These are phyloP conservation scores for Smallanthus sonchifolius DNA, from an alignment of 129 eudicot species.

Conservation along the genomic window DNA sequence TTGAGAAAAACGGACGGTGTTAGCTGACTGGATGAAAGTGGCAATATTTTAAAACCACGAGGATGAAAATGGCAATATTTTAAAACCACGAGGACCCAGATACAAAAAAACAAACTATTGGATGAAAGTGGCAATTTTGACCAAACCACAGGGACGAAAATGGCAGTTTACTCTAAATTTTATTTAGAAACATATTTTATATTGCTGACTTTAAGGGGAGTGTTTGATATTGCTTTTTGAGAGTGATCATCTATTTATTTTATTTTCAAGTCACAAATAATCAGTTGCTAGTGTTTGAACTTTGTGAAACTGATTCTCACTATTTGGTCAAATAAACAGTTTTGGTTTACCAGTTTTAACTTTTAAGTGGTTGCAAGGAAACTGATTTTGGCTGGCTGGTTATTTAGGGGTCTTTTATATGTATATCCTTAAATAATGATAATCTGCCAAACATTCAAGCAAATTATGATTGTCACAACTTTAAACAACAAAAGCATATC, in stretches of 20 bases:
- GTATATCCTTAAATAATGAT: neutral
- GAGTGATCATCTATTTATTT: neutral
- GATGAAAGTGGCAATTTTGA: no score
- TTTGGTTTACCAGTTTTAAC: neutral
- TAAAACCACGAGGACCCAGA: no score
- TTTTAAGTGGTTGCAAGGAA: neutral
- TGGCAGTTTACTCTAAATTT: no score
- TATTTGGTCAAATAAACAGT: no score
- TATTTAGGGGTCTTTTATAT: neutral
- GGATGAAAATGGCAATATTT: no score
- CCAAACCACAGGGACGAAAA: no score
- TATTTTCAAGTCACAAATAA: neutral
- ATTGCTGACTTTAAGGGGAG: neutral
- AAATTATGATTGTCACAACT: neutral
- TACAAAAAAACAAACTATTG: no score
- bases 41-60: no score
- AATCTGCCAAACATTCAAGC: neutral
- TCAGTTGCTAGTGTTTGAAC: neutral
- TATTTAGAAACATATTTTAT: neutral
- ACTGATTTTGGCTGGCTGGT: neutral
- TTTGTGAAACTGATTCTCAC: neutral
- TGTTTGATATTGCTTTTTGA: neutral
- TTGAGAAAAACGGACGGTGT: no score
- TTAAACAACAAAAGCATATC: neutral
- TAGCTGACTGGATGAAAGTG: no score